These are phyloP conservation scores for Bruguiera gymnorhiza DNA, from an alignment of 345 rosid genomes.

Conservation along the genomic window DNA sequence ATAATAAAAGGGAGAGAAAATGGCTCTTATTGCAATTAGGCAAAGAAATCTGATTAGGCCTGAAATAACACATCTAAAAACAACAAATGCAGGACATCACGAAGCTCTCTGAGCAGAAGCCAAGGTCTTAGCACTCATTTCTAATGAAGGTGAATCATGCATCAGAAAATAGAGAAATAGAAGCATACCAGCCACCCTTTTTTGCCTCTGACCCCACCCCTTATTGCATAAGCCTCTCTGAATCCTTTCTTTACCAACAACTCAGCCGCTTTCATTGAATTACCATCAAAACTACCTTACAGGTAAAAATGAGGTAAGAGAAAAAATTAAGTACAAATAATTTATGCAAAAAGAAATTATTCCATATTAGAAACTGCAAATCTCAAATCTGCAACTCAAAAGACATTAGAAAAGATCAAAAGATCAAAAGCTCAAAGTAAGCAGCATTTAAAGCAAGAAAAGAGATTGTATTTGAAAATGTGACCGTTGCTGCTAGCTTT, in stretches of 20 bases:
- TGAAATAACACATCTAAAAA: too few species aligned
- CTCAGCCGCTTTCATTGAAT: conserved; percentile 70
- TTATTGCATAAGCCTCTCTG: conserved; percentile 82
- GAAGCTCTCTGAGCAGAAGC: conserved; percentile 1
- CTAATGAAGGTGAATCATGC: not conserved
- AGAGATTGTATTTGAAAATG: too few species aligned
- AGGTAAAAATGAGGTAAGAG: conserved; percentile 28
- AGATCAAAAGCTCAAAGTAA: too few species aligned
- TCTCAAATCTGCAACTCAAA: not conserved
- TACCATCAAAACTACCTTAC: conserved; percentile 94
- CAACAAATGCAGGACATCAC: not conserved
- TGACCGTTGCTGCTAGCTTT: too few species aligned
- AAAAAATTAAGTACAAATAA: conserved; percentile 7
- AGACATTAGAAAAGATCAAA: too few species aligned
- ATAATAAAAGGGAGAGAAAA: too few species aligned
- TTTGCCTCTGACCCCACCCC: conserved; percentile 78
- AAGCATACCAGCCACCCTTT: conserved; percentile 90
- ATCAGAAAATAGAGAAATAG: conserved; percentile 11
- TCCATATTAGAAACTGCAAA: not conserved
- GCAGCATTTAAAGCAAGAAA: too few species aligned
- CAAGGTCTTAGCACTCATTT: not conserved
- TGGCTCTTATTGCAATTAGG: too few species aligned
- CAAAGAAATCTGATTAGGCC: too few species aligned
- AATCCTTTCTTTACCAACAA: conserved; percentile 68
- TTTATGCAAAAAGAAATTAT: not conserved